Base-by-base conservation (phyloP, 2,329 filamentous ascomycete genomes). In the Rosellinia necatrix region DNA sequence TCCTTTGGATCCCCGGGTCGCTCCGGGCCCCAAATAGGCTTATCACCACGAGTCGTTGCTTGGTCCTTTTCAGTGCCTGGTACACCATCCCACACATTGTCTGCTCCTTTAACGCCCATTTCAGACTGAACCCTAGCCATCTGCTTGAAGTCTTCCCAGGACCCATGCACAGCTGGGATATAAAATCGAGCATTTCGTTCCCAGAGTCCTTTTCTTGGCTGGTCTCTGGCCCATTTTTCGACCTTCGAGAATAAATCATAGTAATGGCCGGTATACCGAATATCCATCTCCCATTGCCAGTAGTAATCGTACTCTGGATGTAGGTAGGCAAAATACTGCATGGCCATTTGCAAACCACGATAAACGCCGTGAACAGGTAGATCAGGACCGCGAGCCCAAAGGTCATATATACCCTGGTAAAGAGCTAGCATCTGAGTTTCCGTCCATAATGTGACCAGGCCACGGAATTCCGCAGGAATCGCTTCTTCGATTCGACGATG, bases 261-360 rank as follows among this genome's bases (percentile, higher is more conserved):
- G 76, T 90, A 93, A 73, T 96, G 91, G 30, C 92, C 91, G 0
- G 89, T 94, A 72, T 96, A 96, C 25, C 91, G 87, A 40, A 92
- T 85, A 67, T 96, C 92, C 87, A 96, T 93, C 72, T 96, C 92
- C 90, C 92, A 96, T 64, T 96, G 90, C 92, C 92, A 96, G 73
- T 92, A 91, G 74, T 86, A 90, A 43, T 96, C 91, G 68, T 92
- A 96, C 71, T 96, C 92, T 1, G 90, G 89, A 72, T 96, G 92
- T 66, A 85, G 83, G 68, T 92, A 86, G 5, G 92, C 90, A 71
- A 97, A 97, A 72, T 93, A 90, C 69, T 97, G 92, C 77, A 97
- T 87, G 0, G 92, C 91, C 91, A 97, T 96, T 66, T 92, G 91
- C 8, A 94, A 84, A 51, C 91, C 92, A 49, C 94, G 89, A 75